Evolutionary conservation across 1,139 yeast genomes (phyloP).

Genomic region (Kodamaea fungicola): DNA sequence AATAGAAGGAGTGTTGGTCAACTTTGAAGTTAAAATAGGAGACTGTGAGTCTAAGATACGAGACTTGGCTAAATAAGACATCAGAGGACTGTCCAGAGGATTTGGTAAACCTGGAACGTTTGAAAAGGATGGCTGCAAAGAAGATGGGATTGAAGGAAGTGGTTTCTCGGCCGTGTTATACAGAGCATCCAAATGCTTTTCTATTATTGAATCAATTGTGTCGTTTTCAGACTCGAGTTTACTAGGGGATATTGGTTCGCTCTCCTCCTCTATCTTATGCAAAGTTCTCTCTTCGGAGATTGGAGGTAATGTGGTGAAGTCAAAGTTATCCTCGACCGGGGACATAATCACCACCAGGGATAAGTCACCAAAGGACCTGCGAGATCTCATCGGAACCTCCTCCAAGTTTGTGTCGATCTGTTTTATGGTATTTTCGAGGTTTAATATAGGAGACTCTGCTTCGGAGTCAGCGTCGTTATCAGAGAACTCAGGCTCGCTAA

Average conservation of each 20-base stretch:
- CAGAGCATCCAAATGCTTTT: too few relatives aligned
- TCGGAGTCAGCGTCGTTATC: constrained; percentile 1
- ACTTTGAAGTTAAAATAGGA: too few relatives aligned
- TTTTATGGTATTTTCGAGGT: not conserved
- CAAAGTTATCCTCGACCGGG: not conserved
- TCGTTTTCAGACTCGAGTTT: not conserved
- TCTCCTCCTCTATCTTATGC: not conserved
- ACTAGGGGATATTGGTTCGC: not conserved
- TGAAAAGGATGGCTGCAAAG: too few relatives aligned
- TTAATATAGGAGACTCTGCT: not conserved
- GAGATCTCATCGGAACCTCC: not conserved
- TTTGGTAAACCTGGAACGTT: too few relatives aligned
- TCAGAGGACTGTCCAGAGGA: too few relatives aligned
- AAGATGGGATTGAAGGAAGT: too few relatives aligned
- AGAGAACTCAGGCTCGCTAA: constrained; percentile 6
- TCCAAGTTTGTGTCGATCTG: not conserved
- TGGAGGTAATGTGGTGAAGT: not conserved
- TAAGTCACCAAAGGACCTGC: not conserved
- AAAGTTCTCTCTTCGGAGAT: not conserved
- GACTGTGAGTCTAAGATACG: too few relatives aligned
- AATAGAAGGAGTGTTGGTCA: too few relatives aligned
- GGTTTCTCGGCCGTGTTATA: too few relatives aligned
- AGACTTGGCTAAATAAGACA: too few relatives aligned
- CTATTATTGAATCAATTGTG: not conserved
- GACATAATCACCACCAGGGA: not conserved